Percentiles rank a stretch among this genome's conserved stretches.
Evolutionary conservation across 495 filamentous ascomycete genomes (phyloP).

Genomic region (Friedmanniomyces simplex): DNA sequence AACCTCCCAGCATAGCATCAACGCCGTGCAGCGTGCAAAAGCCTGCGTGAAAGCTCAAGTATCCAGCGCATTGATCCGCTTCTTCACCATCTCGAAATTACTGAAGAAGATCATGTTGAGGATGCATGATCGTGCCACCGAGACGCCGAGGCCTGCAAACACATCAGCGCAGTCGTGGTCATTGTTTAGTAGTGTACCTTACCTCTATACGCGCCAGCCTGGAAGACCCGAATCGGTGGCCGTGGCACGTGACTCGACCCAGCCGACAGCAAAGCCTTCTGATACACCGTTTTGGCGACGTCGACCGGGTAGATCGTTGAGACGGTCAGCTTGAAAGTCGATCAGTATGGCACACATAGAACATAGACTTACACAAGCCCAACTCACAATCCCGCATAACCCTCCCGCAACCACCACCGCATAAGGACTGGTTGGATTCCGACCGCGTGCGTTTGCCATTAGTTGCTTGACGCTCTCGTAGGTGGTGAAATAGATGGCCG

Average conservation of each 20-base stretch:
- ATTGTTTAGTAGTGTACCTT: too few species aligned
- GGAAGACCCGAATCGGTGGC: constrained; percentile 64
- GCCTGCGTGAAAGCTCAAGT: neutral
- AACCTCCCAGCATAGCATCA: neutral
- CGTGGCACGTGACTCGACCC: constrained; percentile 46
- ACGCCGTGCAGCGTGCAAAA: neutral
- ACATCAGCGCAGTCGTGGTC: too few species aligned
- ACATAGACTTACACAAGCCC: constrained; percentile 57
- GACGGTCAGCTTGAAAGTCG: constrained; percentile 17
- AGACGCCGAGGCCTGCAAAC: constrained; percentile 57
- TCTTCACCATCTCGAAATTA: constrained; percentile 67
- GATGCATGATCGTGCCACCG: constrained; percentile 62
- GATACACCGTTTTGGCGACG: constrained; percentile 73
- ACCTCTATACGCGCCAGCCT: constrained; percentile 58
- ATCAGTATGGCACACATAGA: neutral
- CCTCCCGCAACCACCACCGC: constrained; percentile 66
- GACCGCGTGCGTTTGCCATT: constrained; percentile 60
- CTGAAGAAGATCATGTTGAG: constrained; percentile 73
- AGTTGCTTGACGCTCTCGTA: constrained; percentile 87
- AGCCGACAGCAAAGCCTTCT: constrained; percentile 65
- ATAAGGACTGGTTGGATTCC: constrained; percentile 58
- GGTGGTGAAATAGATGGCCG: constrained; percentile 80
- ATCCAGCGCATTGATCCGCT: constrained; percentile 51
- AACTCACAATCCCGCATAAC: constrained; percentile 68
- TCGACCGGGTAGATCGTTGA: constrained; percentile 60